phyloP scores from a whole-genome alignment of 2,329 filamentous ascomycete species.

The Exserohilum turcica region DNA sequence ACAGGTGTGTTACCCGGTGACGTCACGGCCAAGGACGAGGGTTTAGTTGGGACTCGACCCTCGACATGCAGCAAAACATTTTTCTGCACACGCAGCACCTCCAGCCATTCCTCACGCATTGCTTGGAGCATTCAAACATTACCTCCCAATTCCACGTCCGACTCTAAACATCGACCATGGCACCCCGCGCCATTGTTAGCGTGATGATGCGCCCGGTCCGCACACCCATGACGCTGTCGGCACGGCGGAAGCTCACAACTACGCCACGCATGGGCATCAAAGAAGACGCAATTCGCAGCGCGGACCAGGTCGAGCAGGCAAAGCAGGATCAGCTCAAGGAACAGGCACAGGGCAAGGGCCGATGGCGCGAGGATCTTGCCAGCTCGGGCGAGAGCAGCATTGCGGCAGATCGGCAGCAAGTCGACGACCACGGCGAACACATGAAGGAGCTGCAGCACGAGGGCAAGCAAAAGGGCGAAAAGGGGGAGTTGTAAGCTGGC shows the following conservation, averaged over 20 bases:
- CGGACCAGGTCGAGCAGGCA: conserved; percentile 49
- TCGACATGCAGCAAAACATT: neutral
- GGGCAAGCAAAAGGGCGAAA: conserved; percentile 49
- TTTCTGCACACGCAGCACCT: neutral
- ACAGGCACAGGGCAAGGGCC: conserved; percentile 49
- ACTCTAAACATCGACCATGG: conserved; percentile 15
- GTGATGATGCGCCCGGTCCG: conserved; percentile 17
- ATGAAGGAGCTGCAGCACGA: conserved; percentile 54
- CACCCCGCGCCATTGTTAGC: conserved; percentile 21
- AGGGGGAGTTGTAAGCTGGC: conserved; percentile 34
- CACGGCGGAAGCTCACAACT: conserved; percentile 38
- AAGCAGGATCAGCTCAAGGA: conserved; percentile 54
- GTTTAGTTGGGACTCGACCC: neutral
- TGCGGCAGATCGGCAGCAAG: conserved; percentile 51
- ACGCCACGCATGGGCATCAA: conserved; percentile 45
- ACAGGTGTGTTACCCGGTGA: neutral
- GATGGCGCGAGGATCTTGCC: conserved; percentile 53
- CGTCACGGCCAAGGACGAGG: neutral
- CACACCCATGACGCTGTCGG: conserved; percentile 1
- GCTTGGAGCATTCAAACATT: neutral
- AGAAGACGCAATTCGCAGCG: conserved; percentile 48
- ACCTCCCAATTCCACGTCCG: neutral
- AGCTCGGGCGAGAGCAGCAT: conserved; percentile 49
- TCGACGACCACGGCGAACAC: conserved; percentile 50
- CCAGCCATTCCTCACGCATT: neutral